A percentile compares a stretch with the other conserved stretches of the same genome.
phyloP scores from a whole-genome alignment of 495 filamentous ascomycete genomes.

The Viridothelium virens region DNA sequence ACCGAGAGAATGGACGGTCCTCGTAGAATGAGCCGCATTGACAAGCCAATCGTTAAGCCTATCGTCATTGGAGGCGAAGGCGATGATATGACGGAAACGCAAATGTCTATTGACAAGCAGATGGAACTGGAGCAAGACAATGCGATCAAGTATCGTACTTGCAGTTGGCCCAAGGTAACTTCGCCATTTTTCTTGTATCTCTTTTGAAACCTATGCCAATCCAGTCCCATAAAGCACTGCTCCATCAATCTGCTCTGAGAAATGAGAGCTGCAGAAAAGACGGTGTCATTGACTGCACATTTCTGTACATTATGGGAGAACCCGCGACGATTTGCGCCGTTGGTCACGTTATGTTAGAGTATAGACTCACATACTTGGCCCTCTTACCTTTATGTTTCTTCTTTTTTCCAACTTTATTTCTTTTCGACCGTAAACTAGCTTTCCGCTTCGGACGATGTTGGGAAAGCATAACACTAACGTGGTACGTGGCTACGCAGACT shows the following conservation, averaged over 20 bases:
- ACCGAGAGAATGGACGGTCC: conserved; percentile 20
- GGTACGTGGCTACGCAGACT: conserved; percentile 46
- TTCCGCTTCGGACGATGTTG: background rate
- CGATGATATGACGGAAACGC: conserved; percentile 35
- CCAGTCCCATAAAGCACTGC: too few relatives aligned
- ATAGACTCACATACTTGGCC: too few relatives aligned
- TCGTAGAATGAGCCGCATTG: conserved; percentile 31
- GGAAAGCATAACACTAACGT: background rate
- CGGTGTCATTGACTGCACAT: too few relatives aligned
- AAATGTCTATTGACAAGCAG: conserved; percentile 58
- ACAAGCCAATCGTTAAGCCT: conserved; percentile 18
- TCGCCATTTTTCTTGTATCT: conserved; percentile 6
- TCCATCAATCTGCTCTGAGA: background rate
- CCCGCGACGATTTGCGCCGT: too few relatives aligned
- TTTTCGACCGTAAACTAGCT: background rate
- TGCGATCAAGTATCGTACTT: conserved; percentile 80
- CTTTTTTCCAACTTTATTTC: background rate
- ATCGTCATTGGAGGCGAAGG: conserved; percentile 19
- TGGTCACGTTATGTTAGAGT: too few relatives aligned
- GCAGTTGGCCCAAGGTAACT: conserved; percentile 77
- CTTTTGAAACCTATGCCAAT: background rate
- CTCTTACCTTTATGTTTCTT: too few relatives aligned
- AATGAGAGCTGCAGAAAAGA: background rate
- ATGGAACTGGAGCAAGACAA: conserved; percentile 68
- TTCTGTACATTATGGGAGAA: too few relatives aligned